These are phyloP conservation scores for Aspergillus quadrilineatus DNA, from an alignment of 2,329 filamentous ascomycete genomes.

Conservation along the genomic window DNA sequence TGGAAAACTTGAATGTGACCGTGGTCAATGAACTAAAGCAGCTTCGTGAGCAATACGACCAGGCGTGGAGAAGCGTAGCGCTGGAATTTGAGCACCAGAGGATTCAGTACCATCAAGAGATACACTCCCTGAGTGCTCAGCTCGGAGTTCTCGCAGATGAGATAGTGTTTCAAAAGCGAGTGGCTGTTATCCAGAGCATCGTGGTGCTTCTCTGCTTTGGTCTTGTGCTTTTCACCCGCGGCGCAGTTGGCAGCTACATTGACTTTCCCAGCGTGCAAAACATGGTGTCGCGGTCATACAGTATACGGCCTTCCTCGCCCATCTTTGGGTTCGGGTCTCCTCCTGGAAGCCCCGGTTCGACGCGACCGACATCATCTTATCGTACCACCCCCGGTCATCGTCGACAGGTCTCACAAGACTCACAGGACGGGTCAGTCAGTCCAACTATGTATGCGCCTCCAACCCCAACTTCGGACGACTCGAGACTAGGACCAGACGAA, in stretches of 20 bases:
- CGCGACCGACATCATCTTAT: constrained; percentile 34
- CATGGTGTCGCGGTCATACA: constrained; percentile 47
- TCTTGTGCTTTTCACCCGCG: constrained; percentile 72
- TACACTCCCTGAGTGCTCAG: constrained; percentile 75
- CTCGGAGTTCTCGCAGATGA: constrained; percentile 92
- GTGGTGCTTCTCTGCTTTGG: constrained; percentile 83
- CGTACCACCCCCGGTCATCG: constrained; percentile 26
- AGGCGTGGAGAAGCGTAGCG: constrained; percentile 94
- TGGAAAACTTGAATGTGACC: constrained; percentile 81
- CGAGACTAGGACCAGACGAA: constrained; percentile 17
- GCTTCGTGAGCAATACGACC: constrained; percentile 84
- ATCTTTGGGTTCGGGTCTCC: constrained; percentile 37
- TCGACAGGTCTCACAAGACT: constrained; percentile 38
- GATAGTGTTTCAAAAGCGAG: constrained; percentile 77
- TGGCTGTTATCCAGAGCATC: constrained; percentile 88
- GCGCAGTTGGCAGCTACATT: constrained; percentile 44
- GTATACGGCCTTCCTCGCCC: constrained; percentile 40
- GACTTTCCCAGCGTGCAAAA: constrained; percentile 49
- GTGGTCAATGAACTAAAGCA: constrained; percentile 77
- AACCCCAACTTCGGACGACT: constrained; percentile 37
- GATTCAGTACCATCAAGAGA: constrained; percentile 78
- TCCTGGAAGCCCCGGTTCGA: constrained; percentile 39
- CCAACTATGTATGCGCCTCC: constrained; percentile 41
- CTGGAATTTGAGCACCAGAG: constrained; percentile 87
- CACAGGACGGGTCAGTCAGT: constrained; percentile 28